Percentiles rank a stretch among this genome's conserved stretches.
These are phyloP conservation scores for Cercospora sp. DNA, from an alignment of 2,329 filamentous ascomycete genomes.

Conservation along the genomic window DNA sequence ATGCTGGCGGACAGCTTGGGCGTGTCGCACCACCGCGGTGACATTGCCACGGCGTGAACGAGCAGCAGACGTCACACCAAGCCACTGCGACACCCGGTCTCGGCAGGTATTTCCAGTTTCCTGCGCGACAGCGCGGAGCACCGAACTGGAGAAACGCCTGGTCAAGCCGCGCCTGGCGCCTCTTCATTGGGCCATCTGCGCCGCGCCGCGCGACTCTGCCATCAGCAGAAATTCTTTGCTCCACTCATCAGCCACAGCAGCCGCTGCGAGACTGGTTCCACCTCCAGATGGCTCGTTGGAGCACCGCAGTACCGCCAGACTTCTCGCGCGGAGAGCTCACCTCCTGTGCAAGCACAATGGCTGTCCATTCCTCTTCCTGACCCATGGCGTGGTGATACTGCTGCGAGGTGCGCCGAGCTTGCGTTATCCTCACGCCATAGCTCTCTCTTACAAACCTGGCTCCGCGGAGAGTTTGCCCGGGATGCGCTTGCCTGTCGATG, in stretches of 20 bases:
- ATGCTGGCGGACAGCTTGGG: background rate
- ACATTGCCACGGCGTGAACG: slow-evolving; percentile 6
- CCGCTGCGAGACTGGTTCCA: background rate
- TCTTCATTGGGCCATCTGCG: slow-evolving; percentile 17
- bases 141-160: slow-evolving; percentile 20
- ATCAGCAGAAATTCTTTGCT: slow-evolving; percentile 21
- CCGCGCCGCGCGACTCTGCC: slow-evolving; percentile 22
- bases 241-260: slow-evolving; percentile 13
- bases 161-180: slow-evolving; percentile 11
- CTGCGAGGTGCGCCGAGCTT: slow-evolving; percentile 9
- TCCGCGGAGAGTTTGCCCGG: slow-evolving; percentile 10
- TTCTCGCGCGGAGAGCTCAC: background rate
- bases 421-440: slow-evolving; percentile 24
- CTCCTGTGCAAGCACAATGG: slow-evolving; percentile 5
- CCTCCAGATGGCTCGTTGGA: slow-evolving; percentile 13
- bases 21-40: slow-evolving; percentile 5
- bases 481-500: background rate
- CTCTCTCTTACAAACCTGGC: slow-evolving; percentile 7
- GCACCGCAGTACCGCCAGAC: slow-evolving; percentile 6
- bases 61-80: slow-evolving; percentile 12
- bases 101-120: slow-evolving; percentile 16
- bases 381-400: background rate
- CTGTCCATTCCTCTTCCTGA: background rate
- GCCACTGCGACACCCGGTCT: slow-evolving; percentile 20
- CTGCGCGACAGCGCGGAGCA: slow-evolving; percentile 14